phyloP scores from a whole-genome alignment of 2,329 filamentous ascomycete genomes.

The Fusarium subglutinans region DNA sequence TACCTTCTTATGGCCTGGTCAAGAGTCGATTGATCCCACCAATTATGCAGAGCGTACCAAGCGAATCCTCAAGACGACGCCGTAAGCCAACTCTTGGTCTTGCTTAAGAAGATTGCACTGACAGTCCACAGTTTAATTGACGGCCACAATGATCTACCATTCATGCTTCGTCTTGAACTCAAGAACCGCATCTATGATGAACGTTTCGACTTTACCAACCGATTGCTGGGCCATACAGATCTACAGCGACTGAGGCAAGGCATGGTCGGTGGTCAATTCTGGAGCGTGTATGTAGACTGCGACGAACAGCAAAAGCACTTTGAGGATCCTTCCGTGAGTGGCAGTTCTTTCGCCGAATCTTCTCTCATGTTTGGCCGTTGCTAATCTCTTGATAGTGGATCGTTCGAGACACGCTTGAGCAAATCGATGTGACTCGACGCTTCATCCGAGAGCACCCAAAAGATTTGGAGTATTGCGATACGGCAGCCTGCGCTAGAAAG shows the following conservation, averaged over 20 bases:
- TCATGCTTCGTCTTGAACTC: slow-evolving; percentile 43
- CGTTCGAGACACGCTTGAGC: slow-evolving; percentile 38
- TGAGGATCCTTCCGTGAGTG: slow-evolving; percentile 37
- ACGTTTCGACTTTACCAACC: slow-evolving; percentile 23
- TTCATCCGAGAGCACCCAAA: slow-evolving; percentile 42
- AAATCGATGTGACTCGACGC: slow-evolving; percentile 48
- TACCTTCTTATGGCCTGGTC: slow-evolving; percentile 3
- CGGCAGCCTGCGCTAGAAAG: slow-evolving; percentile 35
- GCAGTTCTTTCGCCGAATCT: neutral
- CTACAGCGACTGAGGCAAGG: slow-evolving; percentile 42
- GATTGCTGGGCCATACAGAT: slow-evolving; percentile 42
- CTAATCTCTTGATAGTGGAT: slow-evolving; percentile 17
- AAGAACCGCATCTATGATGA: slow-evolving; percentile 39
- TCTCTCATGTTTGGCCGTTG: neutral
- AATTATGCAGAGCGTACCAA: slow-evolving; percentile 29
- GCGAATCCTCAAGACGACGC: slow-evolving; percentile 19
- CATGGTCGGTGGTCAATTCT: slow-evolving; percentile 46
- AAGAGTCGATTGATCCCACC: slow-evolving; percentile 10
- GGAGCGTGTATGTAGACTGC: slow-evolving; percentile 44
- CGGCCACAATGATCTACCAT: slow-evolving; percentile 47
- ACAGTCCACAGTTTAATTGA: slow-evolving; percentile 39
- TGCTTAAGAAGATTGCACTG: neutral
- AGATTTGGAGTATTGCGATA: slow-evolving; percentile 41
- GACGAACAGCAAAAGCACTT: slow-evolving; percentile 37
- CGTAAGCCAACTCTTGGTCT: neutral